phyloP scores from a whole-genome alignment of 345 rosid genomes.

The Mallotus nudiflorus region DNA sequence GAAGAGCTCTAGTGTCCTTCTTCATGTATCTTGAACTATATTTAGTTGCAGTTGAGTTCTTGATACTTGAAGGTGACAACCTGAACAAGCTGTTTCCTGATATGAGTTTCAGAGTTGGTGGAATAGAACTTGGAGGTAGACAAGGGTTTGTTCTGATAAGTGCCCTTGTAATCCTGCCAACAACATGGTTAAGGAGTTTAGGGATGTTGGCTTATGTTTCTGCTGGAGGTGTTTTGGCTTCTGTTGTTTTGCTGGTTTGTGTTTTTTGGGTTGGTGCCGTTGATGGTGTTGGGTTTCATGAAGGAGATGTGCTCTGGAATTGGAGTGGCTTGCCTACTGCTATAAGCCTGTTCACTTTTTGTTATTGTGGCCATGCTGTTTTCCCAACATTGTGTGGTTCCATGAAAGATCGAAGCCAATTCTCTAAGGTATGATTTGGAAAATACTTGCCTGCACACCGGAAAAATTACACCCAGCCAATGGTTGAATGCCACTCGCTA shows the following conservation, averaged over 20 bases:
- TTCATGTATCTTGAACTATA: constrained; percentile 59
- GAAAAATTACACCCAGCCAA: too few species aligned
- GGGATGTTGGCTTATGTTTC: constrained; percentile 63
- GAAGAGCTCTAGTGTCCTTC: constrained; percentile 51
- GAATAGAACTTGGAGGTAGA: constrained; percentile 46
- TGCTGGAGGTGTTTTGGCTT: constrained; percentile 62
- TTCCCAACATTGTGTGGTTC: constrained; percentile 68
- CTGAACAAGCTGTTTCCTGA: constrained; percentile 58
- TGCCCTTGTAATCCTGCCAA: constrained; percentile 53
- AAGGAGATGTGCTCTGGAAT: constrained; percentile 37
- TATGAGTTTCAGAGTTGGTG: constrained; percentile 30
- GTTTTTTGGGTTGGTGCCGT: constrained; percentile 57
- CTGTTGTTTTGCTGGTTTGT: constrained; percentile 44
- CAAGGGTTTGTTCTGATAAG: constrained; percentile 54
- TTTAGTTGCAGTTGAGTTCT: constrained; percentile 64
- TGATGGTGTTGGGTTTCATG: constrained; percentile 59
- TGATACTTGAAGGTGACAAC: constrained; percentile 70
- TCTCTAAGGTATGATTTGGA: constrained; percentile 44
- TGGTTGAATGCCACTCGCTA: too few species aligned
- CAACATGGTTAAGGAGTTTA: constrained; percentile 69
- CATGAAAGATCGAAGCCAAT: constrained; percentile 64
- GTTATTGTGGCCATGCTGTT: constrained; percentile 66
- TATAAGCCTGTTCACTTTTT: constrained; percentile 51
- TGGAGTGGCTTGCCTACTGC: constrained; percentile 57
- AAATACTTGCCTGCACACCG: too few species aligned